phyloP scores from a whole-genome alignment of 2,329 filamentous ascomycete genomes.

The Akanthomyces lecanii region DNA sequence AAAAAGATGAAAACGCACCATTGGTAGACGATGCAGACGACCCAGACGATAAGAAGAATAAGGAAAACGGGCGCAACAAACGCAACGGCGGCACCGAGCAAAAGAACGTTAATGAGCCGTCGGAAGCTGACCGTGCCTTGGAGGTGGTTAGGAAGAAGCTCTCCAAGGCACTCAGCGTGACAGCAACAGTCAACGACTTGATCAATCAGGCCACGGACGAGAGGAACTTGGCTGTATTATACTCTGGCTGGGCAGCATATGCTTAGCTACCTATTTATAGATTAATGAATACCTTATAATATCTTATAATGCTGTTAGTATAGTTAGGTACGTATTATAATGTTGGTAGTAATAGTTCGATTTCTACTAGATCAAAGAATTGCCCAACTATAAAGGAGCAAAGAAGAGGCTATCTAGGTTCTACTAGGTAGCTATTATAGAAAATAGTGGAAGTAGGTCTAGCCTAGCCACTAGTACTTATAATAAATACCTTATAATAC shows the following conservation, averaged over 20 bases:
- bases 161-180: conserved; percentile 87
- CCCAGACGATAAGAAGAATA: conserved; percentile 29
- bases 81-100: conserved; percentile 19
- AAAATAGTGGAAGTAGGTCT: too few relatives aligned
- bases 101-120: conserved; percentile 48
- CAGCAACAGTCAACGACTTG: conserved; percentile 91
- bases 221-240: conserved; percentile 84
- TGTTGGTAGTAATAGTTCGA: too few relatives aligned
- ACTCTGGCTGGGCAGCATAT: conserved; percentile 56
- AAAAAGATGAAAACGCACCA: conserved; percentile 38
- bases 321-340: too few relatives aligned
- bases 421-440: too few relatives aligned
- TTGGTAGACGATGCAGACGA: conserved; percentile 35
- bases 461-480: too few relatives aligned
- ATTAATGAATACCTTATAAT: too few relatives aligned
- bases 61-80: conserved; percentile 39
- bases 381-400: too few relatives aligned
- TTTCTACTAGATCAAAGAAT: too few relatives aligned
- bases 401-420: too few relatives aligned
- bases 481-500: too few relatives aligned
- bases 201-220: conserved; percentile 96
- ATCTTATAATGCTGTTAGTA: too few relatives aligned
- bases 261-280: conserved; percentile 26
- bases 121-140: conserved; percentile 85
- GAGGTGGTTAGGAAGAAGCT: conserved; percentile 95